Evolutionary conservation across 2,329 filamentous ascomycete genomes (phyloP), one percentile per base, ranked within the genome.

Genomic region (Colletotrichum gloeosporioides): DNA sequence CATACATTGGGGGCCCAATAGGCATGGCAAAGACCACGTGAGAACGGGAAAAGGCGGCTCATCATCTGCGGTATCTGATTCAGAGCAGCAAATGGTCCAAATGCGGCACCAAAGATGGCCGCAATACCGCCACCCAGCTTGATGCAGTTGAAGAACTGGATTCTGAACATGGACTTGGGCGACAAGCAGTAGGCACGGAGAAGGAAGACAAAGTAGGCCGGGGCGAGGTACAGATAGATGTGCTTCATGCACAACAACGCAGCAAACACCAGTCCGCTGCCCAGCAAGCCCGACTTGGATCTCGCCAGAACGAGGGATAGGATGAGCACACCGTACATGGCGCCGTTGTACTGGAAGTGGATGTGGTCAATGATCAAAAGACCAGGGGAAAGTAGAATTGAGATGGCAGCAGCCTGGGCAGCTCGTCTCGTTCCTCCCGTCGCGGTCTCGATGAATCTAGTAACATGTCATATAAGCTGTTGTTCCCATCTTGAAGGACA

Each of bases 1-100:
- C 97, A 99, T 2, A 98, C 88, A 80, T 99, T 99, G 0, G 97
- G 96, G 15, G 97, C 97, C 97, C 97, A 99, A 84, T 99, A 99
- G 1, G 97, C 97, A 87, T 99, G 97, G 83, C 96, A 99, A 6
- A 99, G 88, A 1, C 97, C 97, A 76, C 97, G 90, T 1, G 96
- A 96, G 84, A 99, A 99, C 1, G 97, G 97, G 81, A 99, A 99
- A 10, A 99, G 87, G 44, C 97, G 91, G 82, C 92, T 93, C 76
- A 97, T 85, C 27, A 99, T 88, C 86, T 99, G 97, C 15, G 93
- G 91, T 18, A 98, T 91, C 85, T 99, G 97, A 10, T 91, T 92
- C 91, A 93, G 94, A 75, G 93, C 89, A 6, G 90, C 93, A 85
- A 99, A 99, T 0, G 97, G 97, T 0, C 95, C 97, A 84, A 99